Conservation (phyloP, 2,329 filamentous ascomycete genomes). For the Dothiorella sarmentorum region DNA sequence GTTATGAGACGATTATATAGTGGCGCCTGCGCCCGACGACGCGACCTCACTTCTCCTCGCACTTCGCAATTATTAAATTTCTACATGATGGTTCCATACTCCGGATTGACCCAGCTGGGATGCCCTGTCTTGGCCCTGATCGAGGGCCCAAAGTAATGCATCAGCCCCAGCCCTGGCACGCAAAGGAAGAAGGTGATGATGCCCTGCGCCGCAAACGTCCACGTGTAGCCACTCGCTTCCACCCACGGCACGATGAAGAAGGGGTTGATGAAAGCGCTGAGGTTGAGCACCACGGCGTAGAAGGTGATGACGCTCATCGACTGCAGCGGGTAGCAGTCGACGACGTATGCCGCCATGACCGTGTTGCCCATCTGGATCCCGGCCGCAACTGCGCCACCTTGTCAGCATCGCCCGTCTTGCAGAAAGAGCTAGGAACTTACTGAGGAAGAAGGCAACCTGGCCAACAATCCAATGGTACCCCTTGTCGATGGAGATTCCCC, state of each 20-base stretch:
- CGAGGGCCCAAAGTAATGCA: slow-evolving; percentile 26
- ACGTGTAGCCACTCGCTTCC: slow-evolving; percentile 25
- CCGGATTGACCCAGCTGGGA: slow-evolving; percentile 23
- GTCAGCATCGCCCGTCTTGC: background rate
- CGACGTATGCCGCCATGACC: slow-evolving; percentile 50
- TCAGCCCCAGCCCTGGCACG: slow-evolving; percentile 24
- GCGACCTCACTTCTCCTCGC: background rate
- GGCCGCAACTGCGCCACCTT: slow-evolving; percentile 43
- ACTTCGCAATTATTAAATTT: background rate
- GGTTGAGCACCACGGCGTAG: slow-evolving; percentile 42
- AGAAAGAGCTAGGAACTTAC: slow-evolving; percentile 34
- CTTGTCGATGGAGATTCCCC: slow-evolving; percentile 54
- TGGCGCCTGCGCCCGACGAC: background rate
- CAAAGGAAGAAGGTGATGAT: slow-evolving; percentile 28
- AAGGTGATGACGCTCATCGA: slow-evolving; percentile 39
- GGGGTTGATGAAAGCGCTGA: slow-evolving; percentile 23
- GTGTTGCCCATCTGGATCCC: slow-evolving; percentile 59
- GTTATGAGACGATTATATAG: too few species aligned
- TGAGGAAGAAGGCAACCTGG: slow-evolving; percentile 54
- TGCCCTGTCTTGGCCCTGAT: slow-evolving; percentile 20
- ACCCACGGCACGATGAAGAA: slow-evolving; percentile 31
- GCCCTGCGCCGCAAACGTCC: slow-evolving; percentile 30
- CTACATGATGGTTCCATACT: slow-evolving; percentile 18
- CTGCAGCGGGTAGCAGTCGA: slow-evolving; percentile 55
- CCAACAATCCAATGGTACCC: slow-evolving; percentile 57